Base-by-base conservation (phyloP, 169 alveolate genomes). In the Cryptosporidium canis region DNA sequence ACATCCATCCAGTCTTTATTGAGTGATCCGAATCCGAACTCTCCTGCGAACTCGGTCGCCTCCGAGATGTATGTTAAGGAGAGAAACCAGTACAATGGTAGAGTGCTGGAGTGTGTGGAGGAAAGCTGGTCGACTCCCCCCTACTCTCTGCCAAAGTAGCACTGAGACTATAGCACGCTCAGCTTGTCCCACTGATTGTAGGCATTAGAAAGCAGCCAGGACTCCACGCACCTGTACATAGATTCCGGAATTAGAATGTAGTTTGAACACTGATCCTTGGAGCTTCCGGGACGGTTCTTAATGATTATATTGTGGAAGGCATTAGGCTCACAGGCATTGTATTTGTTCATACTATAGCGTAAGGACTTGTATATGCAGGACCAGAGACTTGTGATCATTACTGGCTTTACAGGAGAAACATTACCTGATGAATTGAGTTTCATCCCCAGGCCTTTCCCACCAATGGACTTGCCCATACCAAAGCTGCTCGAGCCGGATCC, bases 1-100 rank as follows among this genome's bases (percentile, higher is more conserved):
- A 97, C 98, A 3, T 96, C 99, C 0, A 97, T 98, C 43, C 98
- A 97, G 94, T 96, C 99, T 58, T 93, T 98, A 66, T 92, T 98
- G 45, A 95, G 96, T 67, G 99, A 98, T 72, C 99, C 99, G 2
- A 98, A 98, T 84, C 98, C 98, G 45, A 93, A 96, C 83, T 94
- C 98, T 63, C 99, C 99, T 45, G 99, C 99, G 14, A 97, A 97
- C 91, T 95, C 93, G 63, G 99, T 96, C 91, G 99, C 99, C 6
- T 99, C 99, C 9, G 96, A 95, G 68, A 91, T 97, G 90, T 98
- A 92, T 83, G 93, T 85, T 71, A 98, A 96, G 72, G 94, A 98
- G 85, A 91, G 96, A 47, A 93, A 96, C 35, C 97, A 96, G 90
- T 97, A 97, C 90, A 95, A 95, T 82, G 92, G 97, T 83, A 93